phyloP scores from a whole-genome alignment of 176 grass and related monocot genomes.

The maize (Zea mays) region DNA sequence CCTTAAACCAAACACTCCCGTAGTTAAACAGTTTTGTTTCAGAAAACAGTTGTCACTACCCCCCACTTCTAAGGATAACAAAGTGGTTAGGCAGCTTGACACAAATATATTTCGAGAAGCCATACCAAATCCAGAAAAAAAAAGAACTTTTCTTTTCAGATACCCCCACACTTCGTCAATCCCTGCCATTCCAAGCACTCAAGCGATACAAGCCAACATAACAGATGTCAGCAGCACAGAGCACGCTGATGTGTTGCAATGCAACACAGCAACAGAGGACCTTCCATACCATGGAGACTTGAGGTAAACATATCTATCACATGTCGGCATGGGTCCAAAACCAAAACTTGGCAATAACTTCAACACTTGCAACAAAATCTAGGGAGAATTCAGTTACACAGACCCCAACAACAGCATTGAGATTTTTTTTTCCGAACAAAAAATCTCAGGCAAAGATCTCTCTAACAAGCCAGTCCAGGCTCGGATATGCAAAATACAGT shows the following conservation, averaged over 20 bases:
- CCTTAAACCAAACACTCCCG: too few relatives aligned
- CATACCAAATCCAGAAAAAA: not conserved
- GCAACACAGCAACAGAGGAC: not conserved
- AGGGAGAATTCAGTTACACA: slow-evolving; percentile 18
- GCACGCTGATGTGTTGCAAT: not conserved
- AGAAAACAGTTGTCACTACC: not conserved
- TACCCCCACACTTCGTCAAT: too few relatives aligned
- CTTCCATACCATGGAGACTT: not conserved
- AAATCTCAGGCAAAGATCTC: slow-evolving; percentile 71
- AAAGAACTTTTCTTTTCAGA: not conserved
- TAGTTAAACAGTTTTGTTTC: not conserved
- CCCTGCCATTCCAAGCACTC: not conserved
- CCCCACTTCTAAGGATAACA: not conserved
- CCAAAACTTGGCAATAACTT: slow-evolving; percentile 15
- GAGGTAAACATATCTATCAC: not conserved
- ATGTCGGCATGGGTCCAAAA: not conserved
- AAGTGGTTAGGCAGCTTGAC: not conserved
- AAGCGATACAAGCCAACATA: not conserved
- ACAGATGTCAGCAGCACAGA: not conserved
- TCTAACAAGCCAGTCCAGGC: slow-evolving; percentile 74
- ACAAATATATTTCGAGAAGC: not conserved
- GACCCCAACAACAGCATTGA: slow-evolving; percentile 11
- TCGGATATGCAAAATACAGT: slow-evolving; percentile 78
- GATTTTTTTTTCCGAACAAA: not conserved
- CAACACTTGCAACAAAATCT: slow-evolving; percentile 16